These are phyloP conservation scores for Nicotiana otophora DNA, from an alignment of 257 asterid species.

Conservation along the genomic window DNA sequence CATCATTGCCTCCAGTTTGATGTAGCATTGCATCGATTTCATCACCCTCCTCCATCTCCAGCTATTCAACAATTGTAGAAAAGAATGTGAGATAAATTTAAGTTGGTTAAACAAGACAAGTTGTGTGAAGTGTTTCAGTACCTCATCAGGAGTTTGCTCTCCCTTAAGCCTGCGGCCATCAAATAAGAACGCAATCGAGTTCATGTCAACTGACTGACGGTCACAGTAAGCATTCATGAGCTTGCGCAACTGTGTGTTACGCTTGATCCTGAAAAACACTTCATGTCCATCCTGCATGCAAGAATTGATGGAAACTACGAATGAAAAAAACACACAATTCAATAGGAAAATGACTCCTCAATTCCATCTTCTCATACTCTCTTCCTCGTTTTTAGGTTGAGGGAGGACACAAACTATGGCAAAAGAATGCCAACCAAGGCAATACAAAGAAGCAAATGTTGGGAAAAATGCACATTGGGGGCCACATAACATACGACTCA, in stretches of 20 bases:
- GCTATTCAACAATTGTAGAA: slow-evolving; percentile 9
- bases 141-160: slow-evolving; percentile 54
- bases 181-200: slow-evolving; percentile 51
- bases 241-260: slow-evolving; percentile 58
- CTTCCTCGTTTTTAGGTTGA: background rate
- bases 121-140: background rate
- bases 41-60: slow-evolving; percentile 32
- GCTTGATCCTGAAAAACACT: slow-evolving; percentile 58
- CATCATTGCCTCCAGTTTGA: slow-evolving; percentile 19
- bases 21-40: slow-evolving; percentile 31
- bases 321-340: background rate
- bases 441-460: background rate
- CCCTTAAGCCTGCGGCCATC: slow-evolving; percentile 47
- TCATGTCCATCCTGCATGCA: slow-evolving; percentile 30
- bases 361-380: background rate
- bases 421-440: background rate
- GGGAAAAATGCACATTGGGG: background rate
- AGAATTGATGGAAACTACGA: background rate
- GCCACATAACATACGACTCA: background rate
- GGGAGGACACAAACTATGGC: background rate
- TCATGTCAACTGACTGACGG: slow-evolving; percentile 47
- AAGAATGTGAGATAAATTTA: background rate
- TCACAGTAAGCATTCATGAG: slow-evolving; percentile 75
- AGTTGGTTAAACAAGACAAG: background rate
- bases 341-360: background rate